Percentiles rank a stretch among this genome's conserved stretches.
Evolutionary conservation across 169 alveolate species (phyloP).

Genomic region (Cystoisospora suis): DNA sequence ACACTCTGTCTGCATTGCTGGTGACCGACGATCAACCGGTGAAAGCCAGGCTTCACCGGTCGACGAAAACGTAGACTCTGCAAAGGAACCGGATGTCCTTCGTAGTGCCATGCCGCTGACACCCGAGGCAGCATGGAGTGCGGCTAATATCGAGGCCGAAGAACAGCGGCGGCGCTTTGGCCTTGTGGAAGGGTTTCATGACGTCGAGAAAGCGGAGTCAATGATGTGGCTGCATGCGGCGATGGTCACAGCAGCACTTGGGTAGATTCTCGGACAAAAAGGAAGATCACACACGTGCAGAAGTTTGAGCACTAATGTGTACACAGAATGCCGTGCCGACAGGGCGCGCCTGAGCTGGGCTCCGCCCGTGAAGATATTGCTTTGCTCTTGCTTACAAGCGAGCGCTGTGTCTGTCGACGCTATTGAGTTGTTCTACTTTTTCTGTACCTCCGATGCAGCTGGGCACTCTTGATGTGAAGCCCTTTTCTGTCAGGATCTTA

Average conservation of each 20-base stretch:
- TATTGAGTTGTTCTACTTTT: no score
- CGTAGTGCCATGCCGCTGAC: not conserved
- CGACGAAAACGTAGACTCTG: not conserved
- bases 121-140: slow-evolving; percentile 6
- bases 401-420: no score
- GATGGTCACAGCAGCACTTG: not conserved
- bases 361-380: no score
- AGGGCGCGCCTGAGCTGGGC: no score
- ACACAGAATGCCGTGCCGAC: no score
- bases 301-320: not conserved
- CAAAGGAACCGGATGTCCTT: not conserved
- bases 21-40: not conserved
- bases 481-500: no score
- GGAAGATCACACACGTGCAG: not conserved
- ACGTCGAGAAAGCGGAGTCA: slow-evolving; percentile 33
- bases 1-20: not conserved
- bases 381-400: no score
- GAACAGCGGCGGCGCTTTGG: slow-evolving; percentile 53
- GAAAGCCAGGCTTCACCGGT: not conserved
- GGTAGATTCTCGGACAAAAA: not conserved
- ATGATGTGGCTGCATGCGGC: slow-evolving; percentile 54
- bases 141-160: slow-evolving; percentile 13
- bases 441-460: no score
- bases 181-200: slow-evolving; percentile 36
- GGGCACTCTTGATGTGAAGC: no score